A percentile compares a stretch with the other conserved stretches of the same genome.
Evolutionary conservation across 495 filamentous ascomycete species (phyloP).

Genomic region (Xylaria sp.): DNA sequence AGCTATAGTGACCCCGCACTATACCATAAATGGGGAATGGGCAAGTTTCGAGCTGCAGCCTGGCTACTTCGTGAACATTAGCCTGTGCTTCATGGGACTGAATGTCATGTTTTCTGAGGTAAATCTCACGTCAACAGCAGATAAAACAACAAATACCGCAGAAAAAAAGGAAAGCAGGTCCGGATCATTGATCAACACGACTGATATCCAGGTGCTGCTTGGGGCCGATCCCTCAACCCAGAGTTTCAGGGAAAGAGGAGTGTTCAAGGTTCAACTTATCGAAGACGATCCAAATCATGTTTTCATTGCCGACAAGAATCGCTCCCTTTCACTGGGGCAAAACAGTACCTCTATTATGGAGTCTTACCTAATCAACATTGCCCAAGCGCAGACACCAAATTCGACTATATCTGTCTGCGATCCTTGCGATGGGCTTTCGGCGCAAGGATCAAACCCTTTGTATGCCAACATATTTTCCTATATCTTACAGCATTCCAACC

Average conservation of each 20-base stretch:
- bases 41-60: constrained; percentile 9
- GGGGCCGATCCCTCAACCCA: constrained; percentile 11
- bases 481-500: not conserved
- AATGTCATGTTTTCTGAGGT: constrained; percentile 11
- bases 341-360: not conserved
- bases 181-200: constrained; percentile 2
- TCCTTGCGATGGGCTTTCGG: not conserved
- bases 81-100: constrained; percentile 8
- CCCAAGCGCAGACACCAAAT: constrained; percentile 7
- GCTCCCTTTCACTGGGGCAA: not conserved
- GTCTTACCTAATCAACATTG: constrained; percentile 3
- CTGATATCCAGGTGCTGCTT: constrained; percentile 1
- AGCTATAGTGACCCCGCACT: not conserved
- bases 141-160: not conserved
- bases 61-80: constrained; percentile 8
- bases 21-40: constrained; percentile 3
- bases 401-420: constrained; percentile 1
- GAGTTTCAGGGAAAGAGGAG: constrained; percentile 4
- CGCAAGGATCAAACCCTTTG: not conserved
- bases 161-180: not conserved
- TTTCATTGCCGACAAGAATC: not conserved
- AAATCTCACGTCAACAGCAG: not conserved
- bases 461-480: constrained; percentile 9
- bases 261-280: not conserved
- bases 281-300: not conserved